Evolutionary conservation across 2,329 filamentous ascomycete genomes (phyloP).

Genomic region (Neofusicoccum laricinum): DNA sequence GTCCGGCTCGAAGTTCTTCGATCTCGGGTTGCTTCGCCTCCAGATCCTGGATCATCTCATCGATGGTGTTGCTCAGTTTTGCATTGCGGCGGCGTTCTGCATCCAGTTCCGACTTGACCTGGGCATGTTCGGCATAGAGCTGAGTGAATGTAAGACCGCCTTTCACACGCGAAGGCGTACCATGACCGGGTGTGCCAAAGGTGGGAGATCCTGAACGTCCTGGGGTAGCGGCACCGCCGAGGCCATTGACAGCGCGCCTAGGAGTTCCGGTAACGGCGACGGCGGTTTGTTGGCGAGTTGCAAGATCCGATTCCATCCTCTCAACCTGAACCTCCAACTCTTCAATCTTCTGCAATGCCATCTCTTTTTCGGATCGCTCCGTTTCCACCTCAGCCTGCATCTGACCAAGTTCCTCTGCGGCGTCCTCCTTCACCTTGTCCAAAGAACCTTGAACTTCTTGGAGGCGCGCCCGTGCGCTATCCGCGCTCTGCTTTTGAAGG

Average conservation of each 20-base stretch:
- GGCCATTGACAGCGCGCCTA: conserved; percentile 50
- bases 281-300: conserved; percentile 38
- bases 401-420: conserved; percentile 55
- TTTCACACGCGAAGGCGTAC: conserved; percentile 47
- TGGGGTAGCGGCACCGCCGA: conserved; percentile 44
- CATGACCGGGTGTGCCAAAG: conserved; percentile 50
- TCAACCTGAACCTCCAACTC: conserved; percentile 65
- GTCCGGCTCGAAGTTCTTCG: conserved; percentile 78
- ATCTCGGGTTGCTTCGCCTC: conserved; percentile 86
- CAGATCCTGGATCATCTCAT: conserved; percentile 80
- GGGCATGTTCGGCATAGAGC: conserved; percentile 61
- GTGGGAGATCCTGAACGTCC: conserved; percentile 50
- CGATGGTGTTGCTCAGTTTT: conserved; percentile 71
- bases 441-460: conserved; percentile 65
- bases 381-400: conserved; percentile 50
- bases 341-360: conserved; percentile 60
- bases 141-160: conserved; percentile 59
- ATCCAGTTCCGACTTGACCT: conserved; percentile 68
- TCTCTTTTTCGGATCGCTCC: conserved; percentile 57
- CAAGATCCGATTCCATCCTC: conserved; percentile 55
- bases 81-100: conserved; percentile 71
- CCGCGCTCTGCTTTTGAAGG: conserved; percentile 72
- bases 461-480: conserved; percentile 68
- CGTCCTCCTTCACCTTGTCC: conserved; percentile 65
- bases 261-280: conserved; percentile 50